Conservation (phyloP, 208 protist genomes). For the Perkinsela sp. region DNA sequence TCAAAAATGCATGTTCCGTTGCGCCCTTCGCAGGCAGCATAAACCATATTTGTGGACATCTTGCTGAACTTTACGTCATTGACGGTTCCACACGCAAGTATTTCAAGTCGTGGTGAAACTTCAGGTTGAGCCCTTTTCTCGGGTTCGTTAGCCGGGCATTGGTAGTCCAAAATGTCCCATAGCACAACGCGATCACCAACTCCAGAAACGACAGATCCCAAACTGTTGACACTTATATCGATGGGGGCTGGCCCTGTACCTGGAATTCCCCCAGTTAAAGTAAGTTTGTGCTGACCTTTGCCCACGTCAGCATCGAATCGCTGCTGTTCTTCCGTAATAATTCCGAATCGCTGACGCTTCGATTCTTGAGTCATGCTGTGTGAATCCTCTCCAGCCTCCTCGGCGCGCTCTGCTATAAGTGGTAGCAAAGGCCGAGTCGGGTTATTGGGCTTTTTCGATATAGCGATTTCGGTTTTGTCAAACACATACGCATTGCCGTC, state of each 20-base stretch:
- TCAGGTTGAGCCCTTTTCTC: background rate
- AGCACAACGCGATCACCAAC: background rate
- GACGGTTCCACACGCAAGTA: background rate
- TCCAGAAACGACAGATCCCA: background rate
- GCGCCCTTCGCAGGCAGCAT: background rate
- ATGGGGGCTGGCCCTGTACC: background rate
- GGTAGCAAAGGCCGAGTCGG: constrained; percentile 39
- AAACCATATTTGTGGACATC: background rate
- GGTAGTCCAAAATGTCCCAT: background rate
- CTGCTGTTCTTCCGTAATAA: constrained; percentile 27
- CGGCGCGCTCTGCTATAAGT: constrained; percentile 20
- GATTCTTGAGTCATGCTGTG: background rate
- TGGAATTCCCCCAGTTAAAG: background rate
- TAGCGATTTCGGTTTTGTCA: constrained; percentile 50
- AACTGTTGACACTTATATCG: background rate
- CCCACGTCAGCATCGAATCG: constrained; percentile 37
- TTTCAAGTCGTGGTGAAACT: background rate
- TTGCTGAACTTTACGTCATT: background rate
- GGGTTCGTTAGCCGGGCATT: background rate
- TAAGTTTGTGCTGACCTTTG: constrained; percentile 41
- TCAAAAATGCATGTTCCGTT: background rate
- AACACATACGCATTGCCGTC: constrained; percentile 51
- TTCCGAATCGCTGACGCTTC: background rate
- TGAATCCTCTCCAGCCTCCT: constrained; percentile 18
- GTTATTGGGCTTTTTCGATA: constrained; percentile 55